A percentile compares a stretch with the other conserved stretches of the same genome.
These are phyloP conservation scores for Apiotrichum mycotoxinovorans DNA, from an alignment of 1,284 basidiomycete genomes.

Conservation along the genomic window DNA sequence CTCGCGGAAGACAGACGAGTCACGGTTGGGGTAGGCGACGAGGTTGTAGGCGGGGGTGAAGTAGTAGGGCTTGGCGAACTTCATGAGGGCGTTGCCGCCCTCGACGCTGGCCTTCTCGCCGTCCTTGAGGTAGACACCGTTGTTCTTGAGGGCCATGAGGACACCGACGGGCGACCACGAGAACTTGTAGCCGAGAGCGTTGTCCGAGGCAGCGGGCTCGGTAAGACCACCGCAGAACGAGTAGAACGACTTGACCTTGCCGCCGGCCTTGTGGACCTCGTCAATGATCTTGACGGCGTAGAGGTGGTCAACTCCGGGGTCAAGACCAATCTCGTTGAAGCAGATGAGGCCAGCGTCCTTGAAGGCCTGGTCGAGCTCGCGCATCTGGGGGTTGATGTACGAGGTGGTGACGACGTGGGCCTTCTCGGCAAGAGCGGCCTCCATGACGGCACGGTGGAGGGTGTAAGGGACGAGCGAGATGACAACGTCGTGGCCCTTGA, in stretches of 20 bases:
- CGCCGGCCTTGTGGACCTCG: slow-evolving; percentile 89
- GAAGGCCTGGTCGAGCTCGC: slow-evolving; percentile 75
- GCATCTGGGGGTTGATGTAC: slow-evolving; percentile 87
- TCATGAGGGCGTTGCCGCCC: slow-evolving; percentile 70
- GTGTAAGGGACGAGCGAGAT: slow-evolving; percentile 97
- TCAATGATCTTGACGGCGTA: slow-evolving; percentile 96
- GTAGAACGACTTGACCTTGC: slow-evolving; percentile 92
- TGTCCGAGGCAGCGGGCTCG: slow-evolving; percentile 75
- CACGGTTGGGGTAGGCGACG: slow-evolving; percentile 95
- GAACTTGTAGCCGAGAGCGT: slow-evolving; percentile 99
- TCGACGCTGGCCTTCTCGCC: slow-evolving; percentile 64
- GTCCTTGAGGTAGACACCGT: slow-evolving; percentile 72
- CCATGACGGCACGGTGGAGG: slow-evolving; percentile 85
- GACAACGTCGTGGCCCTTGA: slow-evolving; percentile 87
- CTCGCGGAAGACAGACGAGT: slow-evolving; percentile 82
- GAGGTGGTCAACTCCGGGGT: slow-evolving; percentile 71
- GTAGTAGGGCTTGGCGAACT: slow-evolving; percentile 83
- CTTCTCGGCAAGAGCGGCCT: slow-evolving; percentile 91
- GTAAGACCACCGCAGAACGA: slow-evolving; percentile 97
- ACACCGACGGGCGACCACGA: slow-evolving; percentile 98
- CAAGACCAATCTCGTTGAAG: slow-evolving; percentile 95
- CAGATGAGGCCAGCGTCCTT: slow-evolving; percentile 89
- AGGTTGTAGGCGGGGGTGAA: slow-evolving; percentile 95
- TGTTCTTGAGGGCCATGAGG: slow-evolving; percentile 89
- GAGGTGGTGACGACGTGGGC: slow-evolving; percentile 90